Evolutionary conservation across 495 filamentous ascomycete genomes (phyloP).

Genomic region (Penicillium cataractarum): DNA sequence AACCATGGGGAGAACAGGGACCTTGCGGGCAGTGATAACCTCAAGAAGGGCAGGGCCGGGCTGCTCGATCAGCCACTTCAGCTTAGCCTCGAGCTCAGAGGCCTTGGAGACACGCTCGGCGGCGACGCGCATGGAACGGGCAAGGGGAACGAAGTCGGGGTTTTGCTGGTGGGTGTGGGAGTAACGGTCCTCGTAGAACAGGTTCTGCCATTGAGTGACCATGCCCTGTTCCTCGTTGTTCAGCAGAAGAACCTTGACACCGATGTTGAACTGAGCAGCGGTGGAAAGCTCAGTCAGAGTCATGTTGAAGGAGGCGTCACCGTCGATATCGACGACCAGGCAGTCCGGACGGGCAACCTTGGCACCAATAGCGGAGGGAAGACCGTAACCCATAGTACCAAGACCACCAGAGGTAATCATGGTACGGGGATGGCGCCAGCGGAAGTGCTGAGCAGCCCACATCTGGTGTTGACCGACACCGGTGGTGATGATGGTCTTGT

Average conservation of each 20-base stretch:
- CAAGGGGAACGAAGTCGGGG: constrained; percentile 83
- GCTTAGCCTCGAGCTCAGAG: constrained; percentile 71
- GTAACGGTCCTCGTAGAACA: constrained; percentile 93
- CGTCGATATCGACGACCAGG: constrained; percentile 91
- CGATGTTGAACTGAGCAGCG: constrained; percentile 88
- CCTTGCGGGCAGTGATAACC: constrained; percentile 75
- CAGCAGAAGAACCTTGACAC: constrained; percentile 86
- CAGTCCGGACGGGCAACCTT: constrained; percentile 88
- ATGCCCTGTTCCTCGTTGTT: constrained; percentile 97
- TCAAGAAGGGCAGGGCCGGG: constrained; percentile 77
- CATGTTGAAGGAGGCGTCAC: constrained; percentile 96
- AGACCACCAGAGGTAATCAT: constrained; percentile 93
- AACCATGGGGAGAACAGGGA: constrained; percentile 98
- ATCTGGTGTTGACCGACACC: constrained; percentile 98
- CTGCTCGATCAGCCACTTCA: constrained; percentile 86
- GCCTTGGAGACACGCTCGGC: constrained; percentile 65
- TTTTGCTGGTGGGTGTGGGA: constrained; percentile 91
- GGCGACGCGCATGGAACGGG: constrained; percentile 81
- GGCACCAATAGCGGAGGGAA: constrained; percentile 90
- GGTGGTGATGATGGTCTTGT: constrained; percentile 83
- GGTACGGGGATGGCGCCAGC: constrained; percentile 85
- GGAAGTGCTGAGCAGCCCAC: constrained; percentile 95
- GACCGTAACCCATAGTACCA: constrained; percentile 93
- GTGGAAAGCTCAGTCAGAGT: constrained; percentile 90
- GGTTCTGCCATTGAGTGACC: constrained; percentile 95